Conservation (phyloP, 805 yeast species). For the Starmerella tilneyi region DNA sequence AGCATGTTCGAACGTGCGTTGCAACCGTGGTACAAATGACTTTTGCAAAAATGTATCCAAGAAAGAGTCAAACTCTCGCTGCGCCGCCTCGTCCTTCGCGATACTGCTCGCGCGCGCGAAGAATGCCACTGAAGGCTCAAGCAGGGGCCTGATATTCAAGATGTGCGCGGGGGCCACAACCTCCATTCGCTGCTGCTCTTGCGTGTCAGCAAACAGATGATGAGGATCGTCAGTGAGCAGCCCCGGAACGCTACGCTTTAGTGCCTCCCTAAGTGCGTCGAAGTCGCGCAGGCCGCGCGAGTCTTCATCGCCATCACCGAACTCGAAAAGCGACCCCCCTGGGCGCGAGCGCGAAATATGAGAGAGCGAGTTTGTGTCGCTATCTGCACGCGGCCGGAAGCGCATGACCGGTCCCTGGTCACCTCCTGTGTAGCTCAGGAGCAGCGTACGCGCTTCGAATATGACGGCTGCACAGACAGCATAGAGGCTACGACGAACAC, state of each 20-base stretch:
- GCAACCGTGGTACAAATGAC: slow-evolving; percentile 55
- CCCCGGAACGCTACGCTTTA: slow-evolving; percentile 66
- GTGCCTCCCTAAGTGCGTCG: slow-evolving; percentile 36
- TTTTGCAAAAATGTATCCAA: slow-evolving; percentile 55
- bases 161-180: slow-evolving; percentile 42
- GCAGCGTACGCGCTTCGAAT: slow-evolving; percentile 30
- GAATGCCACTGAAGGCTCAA: slow-evolving; percentile 64
- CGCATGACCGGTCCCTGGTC: background rate
- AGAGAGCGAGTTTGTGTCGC: slow-evolving; percentile 4
- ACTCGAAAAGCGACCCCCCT: slow-evolving; percentile 20
- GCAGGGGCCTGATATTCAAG: slow-evolving; percentile 66
- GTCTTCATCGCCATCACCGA: slow-evolving; percentile 29
- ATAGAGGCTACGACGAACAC: slow-evolving; percentile 32
- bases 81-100: slow-evolving; percentile 32
- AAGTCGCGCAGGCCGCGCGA: slow-evolving; percentile 26
- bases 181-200: slow-evolving; percentile 20
- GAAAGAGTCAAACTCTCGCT: slow-evolving; percentile 29
- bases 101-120: slow-evolving; percentile 46
- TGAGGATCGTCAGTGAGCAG: slow-evolving; percentile 37
- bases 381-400: slow-evolving; percentile 5
- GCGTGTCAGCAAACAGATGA: slow-evolving; percentile 21
- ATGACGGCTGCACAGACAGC: slow-evolving; percentile 40
- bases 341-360: slow-evolving; percentile 2
- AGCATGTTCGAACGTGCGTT: slow-evolving; percentile 43
- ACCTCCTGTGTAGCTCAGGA: slow-evolving; percentile 22